Base-by-base conservation (phyloP, 352 stramenopile genomes). In the Achlya hypogyna region DNA sequence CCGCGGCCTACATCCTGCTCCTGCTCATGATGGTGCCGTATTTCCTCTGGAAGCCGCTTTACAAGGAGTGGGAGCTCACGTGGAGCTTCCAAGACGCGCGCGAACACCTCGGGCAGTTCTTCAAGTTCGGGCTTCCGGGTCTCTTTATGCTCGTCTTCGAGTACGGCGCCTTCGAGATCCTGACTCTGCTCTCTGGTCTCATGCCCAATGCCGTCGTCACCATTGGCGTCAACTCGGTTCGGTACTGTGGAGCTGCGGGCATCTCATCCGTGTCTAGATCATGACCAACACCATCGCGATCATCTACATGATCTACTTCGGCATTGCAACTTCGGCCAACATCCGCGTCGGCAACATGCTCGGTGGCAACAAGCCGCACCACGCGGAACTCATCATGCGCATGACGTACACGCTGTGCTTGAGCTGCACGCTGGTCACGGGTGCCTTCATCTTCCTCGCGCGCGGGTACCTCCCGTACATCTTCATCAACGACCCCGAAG, bases 341-440 rank as follows among this genome's bases (percentile, higher is more conserved):
- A 84, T 94, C 31, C 86, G 88, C 8, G 82, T 88, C 12, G 87
- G 89, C 40, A 87, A 86, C 38, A 87, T 91, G 68, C 77, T 91
- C 0, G 87, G 88, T 35, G 81, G 78, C 31, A 88, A 94, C 72
- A 75, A 86, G 53, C 78, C 87, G 22, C 74, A 91, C 29, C 86
- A 96, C 67, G 90, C 90, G 32, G 91, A 94, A 71, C 69, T 87
- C 67, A 84, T 75, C 22, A 85, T 88, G 47, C 81, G 67, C 6
- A 63, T 95, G 29, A 88, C 86, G 22, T 80, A 96, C 67, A 29
- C 76, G 20, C 70, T 93, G 0, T 78, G 76, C 27, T 62, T 87
- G 27, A 68, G 52, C 1, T 75, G 85, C 9, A 79, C 81, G n/a
- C 64, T 73, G 0, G 49, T 72, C 18, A 67, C 89, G 5, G 74